phyloP scores from a whole-genome alignment of 2,329 filamentous ascomycete species.

The Dryadomyces quercivorus region DNA sequence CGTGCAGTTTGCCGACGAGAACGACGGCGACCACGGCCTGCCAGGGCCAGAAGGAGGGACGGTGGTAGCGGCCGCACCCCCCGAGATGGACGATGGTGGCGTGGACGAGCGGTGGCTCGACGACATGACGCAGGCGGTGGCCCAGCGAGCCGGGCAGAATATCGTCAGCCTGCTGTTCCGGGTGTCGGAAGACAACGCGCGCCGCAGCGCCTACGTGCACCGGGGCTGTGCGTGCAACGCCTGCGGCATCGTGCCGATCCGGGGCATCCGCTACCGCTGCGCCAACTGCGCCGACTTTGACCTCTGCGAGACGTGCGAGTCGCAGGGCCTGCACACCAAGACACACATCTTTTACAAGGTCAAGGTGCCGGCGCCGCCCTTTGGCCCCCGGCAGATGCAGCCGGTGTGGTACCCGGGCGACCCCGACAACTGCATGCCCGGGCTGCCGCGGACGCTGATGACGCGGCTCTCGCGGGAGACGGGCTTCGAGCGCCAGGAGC shows the following conservation, averaged over 20 bases:
- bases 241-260: constrained; percentile 78
- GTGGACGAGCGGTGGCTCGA: constrained; percentile 42
- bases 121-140: constrained; percentile 26
- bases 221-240: constrained; percentile 85
- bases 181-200: constrained; percentile 86
- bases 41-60: constrained; percentile 2
- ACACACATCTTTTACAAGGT: constrained; percentile 98
- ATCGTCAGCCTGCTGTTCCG: constrained; percentile 78
- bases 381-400: constrained; percentile 68
- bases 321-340: constrained; percentile 64
- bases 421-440: constrained; percentile 56
- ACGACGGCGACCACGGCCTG: constrained; percentile 7
- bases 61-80: background rate
- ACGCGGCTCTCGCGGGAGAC: constrained; percentile 59
- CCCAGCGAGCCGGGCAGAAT: constrained; percentile 55
- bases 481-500: constrained; percentile 70
- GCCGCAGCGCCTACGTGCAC: constrained; percentile 80
- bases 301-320: constrained; percentile 86
- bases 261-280: constrained; percentile 85
- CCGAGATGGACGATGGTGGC: constrained; percentile 12
- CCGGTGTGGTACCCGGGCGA: constrained; percentile 84
- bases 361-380: constrained; percentile 73
- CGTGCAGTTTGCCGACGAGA: constrained; percentile 7
- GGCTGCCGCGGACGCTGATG: constrained; percentile 55
- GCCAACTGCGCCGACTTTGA: constrained; percentile 95